Conservation (phyloP, 345 rosid species). For the Arabidopsis thaliana region DNA sequence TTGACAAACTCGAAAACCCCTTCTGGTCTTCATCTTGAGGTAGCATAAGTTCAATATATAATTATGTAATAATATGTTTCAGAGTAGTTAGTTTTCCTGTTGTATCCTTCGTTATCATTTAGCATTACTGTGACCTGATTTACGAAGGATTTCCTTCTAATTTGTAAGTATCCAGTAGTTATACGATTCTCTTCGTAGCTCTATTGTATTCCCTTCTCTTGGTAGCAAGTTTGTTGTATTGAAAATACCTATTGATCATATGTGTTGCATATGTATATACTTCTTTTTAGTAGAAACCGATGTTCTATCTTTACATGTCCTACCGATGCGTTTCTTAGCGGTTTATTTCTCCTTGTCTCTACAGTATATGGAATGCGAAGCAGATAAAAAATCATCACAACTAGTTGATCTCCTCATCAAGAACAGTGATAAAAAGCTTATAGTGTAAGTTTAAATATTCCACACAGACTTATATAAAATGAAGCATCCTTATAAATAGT, state of each 20-base stretch:
- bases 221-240: not conserved
- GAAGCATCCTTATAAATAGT: constrained; percentile 7
- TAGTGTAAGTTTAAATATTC: constrained; percentile 64
- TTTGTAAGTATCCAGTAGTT: not conserved
- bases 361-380: constrained; percentile 92
- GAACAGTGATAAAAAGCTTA: constrained; percentile 73
- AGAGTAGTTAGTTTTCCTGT: constrained; percentile 1
- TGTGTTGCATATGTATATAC: constrained; percentile 1
- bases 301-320: not conserved
- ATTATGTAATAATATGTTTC: not conserved
- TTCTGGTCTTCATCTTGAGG: constrained; percentile 89
- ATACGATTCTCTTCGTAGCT: constrained; percentile 4
- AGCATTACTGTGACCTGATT: not conserved
- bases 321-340: not conserved
- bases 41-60: constrained; percentile 25
- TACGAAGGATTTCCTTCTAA: constrained; percentile 13
- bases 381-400: constrained; percentile 82
- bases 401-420: constrained; percentile 72
- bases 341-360: constrained; percentile 34
- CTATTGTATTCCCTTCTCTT: not conserved
- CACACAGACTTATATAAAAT: constrained; percentile 6
- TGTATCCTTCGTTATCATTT: not conserved
- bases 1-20: constrained; percentile 70
- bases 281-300: not conserved
- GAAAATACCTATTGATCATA: not conserved